Evolutionary conservation across 129 eudicot species (phyloP).

Genomic region (Logfia minima): DNA sequence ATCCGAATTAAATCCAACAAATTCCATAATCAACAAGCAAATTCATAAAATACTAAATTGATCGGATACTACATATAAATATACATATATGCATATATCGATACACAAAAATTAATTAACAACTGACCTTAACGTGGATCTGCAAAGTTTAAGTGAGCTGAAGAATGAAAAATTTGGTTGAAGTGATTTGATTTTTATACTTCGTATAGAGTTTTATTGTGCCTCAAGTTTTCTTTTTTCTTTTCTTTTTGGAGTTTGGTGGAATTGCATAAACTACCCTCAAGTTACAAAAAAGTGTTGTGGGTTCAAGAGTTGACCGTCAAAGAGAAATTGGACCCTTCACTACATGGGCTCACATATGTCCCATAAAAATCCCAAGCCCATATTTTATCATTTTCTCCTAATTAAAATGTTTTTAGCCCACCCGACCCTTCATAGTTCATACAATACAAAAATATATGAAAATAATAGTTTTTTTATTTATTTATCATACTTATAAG

Average conservation of each 20-base stretch:
- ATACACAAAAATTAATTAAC: background rate
- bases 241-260: background rate
- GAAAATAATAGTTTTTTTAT: no score
- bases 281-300: background rate
- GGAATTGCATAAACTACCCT: background rate
- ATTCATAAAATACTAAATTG: background rate
- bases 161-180: background rate
- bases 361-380: background rate
- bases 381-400: background rate
- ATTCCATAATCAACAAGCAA: background rate
- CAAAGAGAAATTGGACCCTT: background rate
- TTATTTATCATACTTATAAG: no score
- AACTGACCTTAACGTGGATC: slow-evolving; percentile 1
- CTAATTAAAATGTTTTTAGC: no score
- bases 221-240: slow-evolving; percentile 6
- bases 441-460: no score
- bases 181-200: background rate
- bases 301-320: background rate
- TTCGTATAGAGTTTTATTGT: background rate
- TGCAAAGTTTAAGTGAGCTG: slow-evolving; percentile 2
- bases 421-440: no score
- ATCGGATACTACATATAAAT: background rate
- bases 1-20: background rate
- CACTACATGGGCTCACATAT: background rate
- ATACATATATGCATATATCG: background rate